Conservation (phyloP, 179 eudicot genomes). For the Nepenthes alata region DNA sequence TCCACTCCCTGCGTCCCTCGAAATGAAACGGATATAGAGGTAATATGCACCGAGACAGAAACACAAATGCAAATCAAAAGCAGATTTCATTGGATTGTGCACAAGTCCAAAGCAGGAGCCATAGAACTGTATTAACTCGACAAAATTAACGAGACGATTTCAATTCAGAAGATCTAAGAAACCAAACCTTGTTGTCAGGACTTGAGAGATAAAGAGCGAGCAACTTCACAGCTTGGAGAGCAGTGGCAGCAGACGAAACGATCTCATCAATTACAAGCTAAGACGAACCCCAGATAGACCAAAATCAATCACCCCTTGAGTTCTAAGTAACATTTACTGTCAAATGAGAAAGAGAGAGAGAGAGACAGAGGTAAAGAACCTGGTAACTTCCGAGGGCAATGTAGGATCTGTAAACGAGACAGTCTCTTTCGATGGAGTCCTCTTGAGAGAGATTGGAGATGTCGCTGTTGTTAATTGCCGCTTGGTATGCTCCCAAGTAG, state of each 20-base stretch:
- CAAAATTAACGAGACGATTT: not conserved
- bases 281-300: slow-evolving; percentile 4
- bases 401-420: slow-evolving; percentile 71
- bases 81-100: not conserved
- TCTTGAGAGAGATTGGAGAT: slow-evolving; percentile 58
- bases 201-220: slow-evolving; percentile 68
- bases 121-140: not conserved
- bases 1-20: too few species aligned
- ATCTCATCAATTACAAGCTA: slow-evolving; percentile 78
- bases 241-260: slow-evolving; percentile 67
- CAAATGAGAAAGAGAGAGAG: not conserved
- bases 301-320: not conserved
- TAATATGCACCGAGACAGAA: too few species aligned
- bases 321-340: not conserved
- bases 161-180: not conserved
- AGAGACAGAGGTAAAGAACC: slow-evolving; percentile 16
- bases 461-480: slow-evolving; percentile 78
- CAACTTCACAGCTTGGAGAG: slow-evolving; percentile 87
- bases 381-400: slow-evolving; percentile 76
- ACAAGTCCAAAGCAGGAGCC: not conserved
- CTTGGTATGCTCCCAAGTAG: slow-evolving; percentile 77
- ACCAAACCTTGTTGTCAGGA: slow-evolving; percentile 46
- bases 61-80: not conserved
- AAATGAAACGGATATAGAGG: too few species aligned
- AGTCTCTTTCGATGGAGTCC: slow-evolving; percentile 60